Evolutionary conservation across 495 filamentous ascomycete species (phyloP).

Genomic region (Clohesyomyces aquaticus): DNA sequence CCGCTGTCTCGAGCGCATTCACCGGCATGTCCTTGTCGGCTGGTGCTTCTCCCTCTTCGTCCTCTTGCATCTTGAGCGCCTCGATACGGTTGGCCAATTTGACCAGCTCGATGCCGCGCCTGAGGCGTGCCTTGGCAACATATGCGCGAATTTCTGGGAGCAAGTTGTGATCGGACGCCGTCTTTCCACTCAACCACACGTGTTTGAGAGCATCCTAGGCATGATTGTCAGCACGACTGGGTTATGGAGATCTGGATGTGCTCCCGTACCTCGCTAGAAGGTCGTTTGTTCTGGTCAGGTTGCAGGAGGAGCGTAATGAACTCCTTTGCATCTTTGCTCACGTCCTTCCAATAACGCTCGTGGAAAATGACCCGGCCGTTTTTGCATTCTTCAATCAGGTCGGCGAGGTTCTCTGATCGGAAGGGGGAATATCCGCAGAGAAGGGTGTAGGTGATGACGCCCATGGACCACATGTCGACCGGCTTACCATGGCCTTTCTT

Average conservation of each 20-base stretch:
- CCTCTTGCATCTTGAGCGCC: slow-evolving; percentile 92
- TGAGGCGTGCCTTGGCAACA: slow-evolving; percentile 85
- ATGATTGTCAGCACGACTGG: slow-evolving; percentile 7
- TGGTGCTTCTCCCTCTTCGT: slow-evolving; percentile 76
- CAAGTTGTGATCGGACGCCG: slow-evolving; percentile 91
- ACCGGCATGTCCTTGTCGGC: slow-evolving; percentile 64
- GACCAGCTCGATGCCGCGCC: slow-evolving; percentile 94
- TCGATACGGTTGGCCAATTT: slow-evolving; percentile 98
- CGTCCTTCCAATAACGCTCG: slow-evolving; percentile 97
- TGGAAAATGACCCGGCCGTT: slow-evolving; percentile 92
- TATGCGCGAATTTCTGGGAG: slow-evolving; percentile 95
- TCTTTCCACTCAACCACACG: slow-evolving; percentile 87
- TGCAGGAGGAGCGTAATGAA: slow-evolving; percentile 87
- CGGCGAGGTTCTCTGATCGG: slow-evolving; percentile 88
- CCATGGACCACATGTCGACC: slow-evolving; percentile 99
- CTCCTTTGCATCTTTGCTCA: slow-evolving; percentile 92
- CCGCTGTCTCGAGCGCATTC: slow-evolving; percentile 52
- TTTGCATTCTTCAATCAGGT: slow-evolving; percentile 94
- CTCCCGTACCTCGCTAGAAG: slow-evolving; percentile 68
- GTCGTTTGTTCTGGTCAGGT: slow-evolving; percentile 74
- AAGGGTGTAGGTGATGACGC: slow-evolving; percentile 98
- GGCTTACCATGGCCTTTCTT: slow-evolving; percentile 97
- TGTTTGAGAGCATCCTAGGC: slow-evolving; percentile 77
- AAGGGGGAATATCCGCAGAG: slow-evolving; percentile 99
- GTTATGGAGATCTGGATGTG: background rate